Evolutionary conservation across 768 basidiomycete genomes (phyloP), one percentile per base, ranked within the genome.

Genomic region (Macrocybe gigantea): DNA sequence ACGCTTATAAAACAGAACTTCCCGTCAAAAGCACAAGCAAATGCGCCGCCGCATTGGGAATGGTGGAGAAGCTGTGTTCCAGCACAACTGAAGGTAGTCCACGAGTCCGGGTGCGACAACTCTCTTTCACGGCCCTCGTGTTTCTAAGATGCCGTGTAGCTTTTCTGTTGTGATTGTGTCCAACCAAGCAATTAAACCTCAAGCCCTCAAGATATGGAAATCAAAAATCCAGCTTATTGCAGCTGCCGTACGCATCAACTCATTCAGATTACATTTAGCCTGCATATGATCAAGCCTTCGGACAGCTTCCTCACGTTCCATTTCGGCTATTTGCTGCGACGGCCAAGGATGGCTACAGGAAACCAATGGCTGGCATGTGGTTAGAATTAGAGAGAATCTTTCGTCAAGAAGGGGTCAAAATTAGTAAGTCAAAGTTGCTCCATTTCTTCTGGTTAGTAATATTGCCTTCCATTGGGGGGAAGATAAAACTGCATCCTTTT

Each of bases 311-410:
- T 0, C 69, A 77, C 12, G 69, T 89, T 0, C 90, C 92, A 0
- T 85, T 96, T 57, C 80, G 78, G 38, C 54, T 95, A 33, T 76
- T 93, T 48, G 93, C 88, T 6, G 92, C 92, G 0, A 80, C 75
- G 1, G 79, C 74, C 5, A 81, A 74, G 53, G 92, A 95, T 56
- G 73, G 73, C 32, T 90, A 79, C 56, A 72, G 93, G 11, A 96
- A 96, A 63, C 93, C 93, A 3, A 84, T 89, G 72, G 80, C 79
- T 8, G 91, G 91, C 2, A 92, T 94, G 77, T 95, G 85, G 83
- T 70, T 77, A 48, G 82, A 83, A 52, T 64, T 94, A 40, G 78
- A 83, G 55, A 70, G 68, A 2, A 70, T 88, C 34, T 88, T 83
- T 56, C 64, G 62, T 5, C 66, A 75, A 49, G 75, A 80, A 33